A percentile compares a stretch with the other conserved stretches of the same genome.
Conservation (phyloP, 2,329 filamentous ascomycete species). For the Leptographium radiaticola region DNA sequence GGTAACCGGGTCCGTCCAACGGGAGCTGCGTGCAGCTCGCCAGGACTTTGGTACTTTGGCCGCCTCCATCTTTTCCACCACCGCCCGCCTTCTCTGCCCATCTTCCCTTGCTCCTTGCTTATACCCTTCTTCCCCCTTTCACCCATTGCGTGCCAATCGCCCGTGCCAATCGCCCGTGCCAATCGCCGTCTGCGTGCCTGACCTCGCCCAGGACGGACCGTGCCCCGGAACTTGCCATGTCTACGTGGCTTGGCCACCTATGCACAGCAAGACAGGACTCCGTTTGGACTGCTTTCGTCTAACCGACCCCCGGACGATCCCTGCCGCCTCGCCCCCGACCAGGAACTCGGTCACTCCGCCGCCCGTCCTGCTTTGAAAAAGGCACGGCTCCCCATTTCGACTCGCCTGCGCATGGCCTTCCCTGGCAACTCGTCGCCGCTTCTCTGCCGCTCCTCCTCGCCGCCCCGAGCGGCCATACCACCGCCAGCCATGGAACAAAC, state of each 20-base stretch:
- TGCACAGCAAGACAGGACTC: neutral
- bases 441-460: neutral
- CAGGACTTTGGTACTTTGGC: neutral
- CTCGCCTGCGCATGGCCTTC: neutral
- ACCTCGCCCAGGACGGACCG: too few relatives aligned
- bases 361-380: neutral
- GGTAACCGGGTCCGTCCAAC: constrained; percentile 1
- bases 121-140: neutral
- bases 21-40: neutral
- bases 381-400: too few relatives aligned
- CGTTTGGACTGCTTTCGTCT: constrained; percentile 5
- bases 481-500: constrained; percentile 56
- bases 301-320: constrained; percentile 6
- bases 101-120: neutral
- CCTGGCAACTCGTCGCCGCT: neutral
- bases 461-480: neutral
- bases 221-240: neutral
- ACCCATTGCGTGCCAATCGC: neutral
- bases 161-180: neutral
- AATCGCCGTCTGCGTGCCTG: too few relatives aligned
- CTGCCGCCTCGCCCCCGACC: neutral
- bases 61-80: neutral
- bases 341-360: neutral
- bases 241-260: neutral
- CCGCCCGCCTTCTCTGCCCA: neutral